These are phyloP conservation scores for Rhytidhysteron rufulum DNA, from an alignment of 2,329 filamentous ascomycete species.

Conservation along the genomic window DNA sequence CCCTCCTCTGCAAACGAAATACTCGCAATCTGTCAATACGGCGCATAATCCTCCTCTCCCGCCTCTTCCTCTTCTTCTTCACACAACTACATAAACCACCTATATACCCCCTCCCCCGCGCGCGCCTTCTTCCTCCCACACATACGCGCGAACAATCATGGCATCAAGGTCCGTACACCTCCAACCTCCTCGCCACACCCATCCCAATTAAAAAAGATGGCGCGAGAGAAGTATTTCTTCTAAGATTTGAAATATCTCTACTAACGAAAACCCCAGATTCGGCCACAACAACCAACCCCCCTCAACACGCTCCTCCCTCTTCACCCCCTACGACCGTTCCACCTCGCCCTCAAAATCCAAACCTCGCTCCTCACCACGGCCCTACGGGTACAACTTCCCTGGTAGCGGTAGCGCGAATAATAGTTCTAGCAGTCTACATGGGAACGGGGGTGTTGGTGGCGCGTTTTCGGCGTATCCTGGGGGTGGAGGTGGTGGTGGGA, in stretches of 20 bases:
- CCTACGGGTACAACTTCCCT: constrained; percentile 12
- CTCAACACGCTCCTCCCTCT: constrained; percentile 32
- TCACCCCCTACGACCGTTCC: constrained; percentile 35
- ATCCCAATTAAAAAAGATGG: no score
- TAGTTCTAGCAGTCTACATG: no score
- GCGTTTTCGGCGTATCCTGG: constrained; percentile 35
- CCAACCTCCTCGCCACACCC: neutral
- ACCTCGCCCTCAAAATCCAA: constrained; percentile 35
- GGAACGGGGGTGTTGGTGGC: no score
- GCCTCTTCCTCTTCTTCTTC: no score
- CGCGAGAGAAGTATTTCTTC: neutral
- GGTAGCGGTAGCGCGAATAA: constrained; percentile 2
- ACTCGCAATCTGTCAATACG: constrained; percentile 3
- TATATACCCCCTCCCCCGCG: neutral
- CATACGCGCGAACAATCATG: neutral
- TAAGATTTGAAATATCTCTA: neutral
- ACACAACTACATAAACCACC: neutral
- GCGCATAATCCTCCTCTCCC: no score
- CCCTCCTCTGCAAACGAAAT: neutral
- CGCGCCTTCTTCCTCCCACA: neutral
- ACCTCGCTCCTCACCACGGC: constrained; percentile 9
- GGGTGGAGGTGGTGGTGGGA: constrained; percentile 5
- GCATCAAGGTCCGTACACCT: constrained; percentile 1
- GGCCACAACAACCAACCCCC: constrained; percentile 11
- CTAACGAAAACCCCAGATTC: constrained; percentile 16